These are phyloP conservation scores for Ogataea philodendri DNA, from an alignment of 805 yeast genomes.

Conservation along the genomic window DNA sequence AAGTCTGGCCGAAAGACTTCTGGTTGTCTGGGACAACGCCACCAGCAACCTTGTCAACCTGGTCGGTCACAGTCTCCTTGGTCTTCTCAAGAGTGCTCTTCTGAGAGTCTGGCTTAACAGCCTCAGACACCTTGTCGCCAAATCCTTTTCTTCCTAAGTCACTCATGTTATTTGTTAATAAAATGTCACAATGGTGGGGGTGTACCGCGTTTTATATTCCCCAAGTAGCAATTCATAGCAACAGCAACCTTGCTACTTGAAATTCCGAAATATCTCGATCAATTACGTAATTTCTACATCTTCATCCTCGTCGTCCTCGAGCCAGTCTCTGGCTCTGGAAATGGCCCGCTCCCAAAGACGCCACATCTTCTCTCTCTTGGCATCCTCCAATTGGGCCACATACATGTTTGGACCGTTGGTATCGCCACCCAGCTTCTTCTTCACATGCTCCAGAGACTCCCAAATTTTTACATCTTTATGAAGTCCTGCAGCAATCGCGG, in stretches of 20 bases:
- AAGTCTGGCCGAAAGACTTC: slow-evolving; percentile 67
- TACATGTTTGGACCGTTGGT: slow-evolving; percentile 20
- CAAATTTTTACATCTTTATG: slow-evolving; percentile 62
- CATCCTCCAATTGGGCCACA: slow-evolving; percentile 45
- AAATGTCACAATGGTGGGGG: slow-evolving; percentile 2
- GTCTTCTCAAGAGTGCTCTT: slow-evolving; percentile 65
- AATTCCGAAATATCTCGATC: background rate
- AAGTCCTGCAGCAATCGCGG: slow-evolving; percentile 93
- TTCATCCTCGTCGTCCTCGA: slow-evolving; percentile 28
- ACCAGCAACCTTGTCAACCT: slow-evolving; percentile 62
- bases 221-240: slow-evolving; percentile 7
- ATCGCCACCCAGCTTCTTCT: slow-evolving; percentile 37
- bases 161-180: slow-evolving; percentile 22
- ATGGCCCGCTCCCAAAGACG: slow-evolving; percentile 83
- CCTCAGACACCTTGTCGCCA: slow-evolving; percentile 65
- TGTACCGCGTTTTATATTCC: slow-evolving; percentile 3
- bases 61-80: slow-evolving; percentile 68
- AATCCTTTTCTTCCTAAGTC: slow-evolving; percentile 67
- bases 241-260: slow-evolving; percentile 9
- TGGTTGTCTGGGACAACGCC: slow-evolving; percentile 59
- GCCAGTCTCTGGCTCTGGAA: slow-evolving; percentile 80
- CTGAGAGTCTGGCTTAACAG: slow-evolving; percentile 68
- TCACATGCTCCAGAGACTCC: slow-evolving; percentile 71
- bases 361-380: slow-evolving; percentile 62
- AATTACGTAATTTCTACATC: background rate